Conservation (phyloP, 75 land plant species). For the Cryptomeria japonica region DNA sequence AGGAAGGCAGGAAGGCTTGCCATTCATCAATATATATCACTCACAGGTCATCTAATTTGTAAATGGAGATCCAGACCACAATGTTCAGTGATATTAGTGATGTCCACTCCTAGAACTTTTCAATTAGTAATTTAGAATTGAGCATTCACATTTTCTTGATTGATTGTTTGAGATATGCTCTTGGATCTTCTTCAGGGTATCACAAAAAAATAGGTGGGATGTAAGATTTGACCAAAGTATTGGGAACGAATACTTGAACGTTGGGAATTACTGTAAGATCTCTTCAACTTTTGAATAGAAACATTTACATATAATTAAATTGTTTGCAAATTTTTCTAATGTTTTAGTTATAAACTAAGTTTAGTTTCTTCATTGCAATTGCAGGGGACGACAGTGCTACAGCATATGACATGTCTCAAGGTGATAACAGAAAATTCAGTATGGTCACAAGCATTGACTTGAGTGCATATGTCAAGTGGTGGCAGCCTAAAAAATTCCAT, state of each 20-base stretch:
- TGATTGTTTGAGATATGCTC: background rate
- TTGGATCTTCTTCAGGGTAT: constrained; percentile 7
- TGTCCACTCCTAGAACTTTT: background rate
- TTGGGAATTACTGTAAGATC: constrained; percentile 36
- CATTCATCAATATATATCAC: background rate
- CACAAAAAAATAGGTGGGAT: constrained; percentile 51
- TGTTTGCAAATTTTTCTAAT: background rate
- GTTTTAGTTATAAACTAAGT: background rate
- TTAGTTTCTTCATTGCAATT: constrained; percentile 8
- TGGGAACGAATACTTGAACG: constrained; percentile 47
- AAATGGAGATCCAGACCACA: background rate
- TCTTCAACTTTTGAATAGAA: background rate
- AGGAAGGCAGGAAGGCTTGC: background rate
- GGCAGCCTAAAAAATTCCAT: constrained; percentile 37
- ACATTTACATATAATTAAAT: background rate
- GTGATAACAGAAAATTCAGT: constrained; percentile 23
- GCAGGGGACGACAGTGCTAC: constrained; percentile 39
- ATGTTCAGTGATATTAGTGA: background rate
- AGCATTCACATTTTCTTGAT: background rate
- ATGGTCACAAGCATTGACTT: constrained; percentile 62
- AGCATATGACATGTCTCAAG: constrained; percentile 28
- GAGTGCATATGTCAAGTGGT: constrained; percentile 66
- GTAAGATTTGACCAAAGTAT: constrained; percentile 41
- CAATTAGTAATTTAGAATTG: background rate
- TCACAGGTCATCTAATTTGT: background rate